Evolutionary conservation across 192 early-diverging fungal genomes (phyloP).

Genomic region (Dissophora ornata): DNA sequence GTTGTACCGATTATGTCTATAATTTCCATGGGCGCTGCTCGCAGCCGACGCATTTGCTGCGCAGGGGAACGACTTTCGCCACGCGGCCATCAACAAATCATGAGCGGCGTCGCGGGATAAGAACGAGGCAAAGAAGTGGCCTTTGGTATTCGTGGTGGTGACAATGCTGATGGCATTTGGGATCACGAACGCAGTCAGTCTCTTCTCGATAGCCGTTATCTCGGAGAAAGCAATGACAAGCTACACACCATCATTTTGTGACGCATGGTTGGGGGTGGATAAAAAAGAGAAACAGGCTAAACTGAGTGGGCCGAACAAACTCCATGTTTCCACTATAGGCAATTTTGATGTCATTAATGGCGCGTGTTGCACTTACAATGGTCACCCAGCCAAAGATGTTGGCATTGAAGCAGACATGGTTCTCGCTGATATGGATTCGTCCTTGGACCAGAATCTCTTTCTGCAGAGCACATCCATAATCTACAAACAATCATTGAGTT

Average conservation of each 20-base stretch:
- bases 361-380: constrained; percentile 59
- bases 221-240: constrained; percentile 81
- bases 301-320: too few relatives aligned
- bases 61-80: constrained; percentile 59
- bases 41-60: constrained; percentile 34
- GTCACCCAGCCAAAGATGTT: constrained; percentile 94
- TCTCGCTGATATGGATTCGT: constrained; percentile 83
- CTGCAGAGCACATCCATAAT: constrained; percentile 88
- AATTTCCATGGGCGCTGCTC: background rate
- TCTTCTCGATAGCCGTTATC: constrained; percentile 86
- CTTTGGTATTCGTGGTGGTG: constrained; percentile 57
- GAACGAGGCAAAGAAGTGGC: constrained; percentile 89
- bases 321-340: too few relatives aligned
- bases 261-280: too few relatives aligned
- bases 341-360: too few relatives aligned
- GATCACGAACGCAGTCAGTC: constrained; percentile 84
- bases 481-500: constrained; percentile 41
- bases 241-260: constrained; percentile 8
- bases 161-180: constrained; percentile 90
- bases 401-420: constrained; percentile 84
- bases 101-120: constrained; percentile 84
- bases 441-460: constrained; percentile 92
- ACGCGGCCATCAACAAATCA: constrained; percentile 76
- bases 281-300: background rate
- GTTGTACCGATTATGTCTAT: constrained; percentile 5